phyloP scores from a whole-genome alignment of 208 protist genomes.

The Entamoeba invadens region DNA sequence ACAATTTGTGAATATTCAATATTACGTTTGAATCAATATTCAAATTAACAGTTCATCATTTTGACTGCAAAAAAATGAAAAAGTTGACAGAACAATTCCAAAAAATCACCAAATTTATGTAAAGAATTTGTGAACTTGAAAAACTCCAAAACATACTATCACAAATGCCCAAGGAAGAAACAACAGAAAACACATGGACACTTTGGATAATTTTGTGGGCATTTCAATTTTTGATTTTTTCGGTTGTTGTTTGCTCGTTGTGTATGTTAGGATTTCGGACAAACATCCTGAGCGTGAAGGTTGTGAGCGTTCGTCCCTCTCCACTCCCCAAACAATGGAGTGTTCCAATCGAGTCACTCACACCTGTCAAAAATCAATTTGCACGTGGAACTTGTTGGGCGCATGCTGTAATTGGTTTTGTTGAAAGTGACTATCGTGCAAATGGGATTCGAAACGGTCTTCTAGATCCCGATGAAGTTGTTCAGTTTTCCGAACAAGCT shows the following conservation, averaged over 20 bases:
- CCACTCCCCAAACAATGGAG: background rate
- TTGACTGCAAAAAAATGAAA: too few species aligned
- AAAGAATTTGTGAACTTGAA: too few species aligned
- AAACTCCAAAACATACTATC: too few species aligned
- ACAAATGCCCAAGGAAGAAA: too few species aligned
- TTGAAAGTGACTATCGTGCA: background rate
- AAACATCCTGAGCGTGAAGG: background rate
- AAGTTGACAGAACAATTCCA: too few species aligned
- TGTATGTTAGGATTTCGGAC: background rate
- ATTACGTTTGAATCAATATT: too few species aligned
- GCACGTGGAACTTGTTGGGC: background rate
- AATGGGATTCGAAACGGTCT: background rate
- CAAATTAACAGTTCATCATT: too few species aligned
- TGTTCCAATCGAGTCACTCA: background rate
- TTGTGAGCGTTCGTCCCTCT: background rate
- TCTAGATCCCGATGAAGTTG: background rate
- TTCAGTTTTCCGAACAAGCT: background rate
- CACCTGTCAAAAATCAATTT: background rate
- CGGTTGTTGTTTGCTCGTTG: background rate
- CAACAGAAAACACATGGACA: background rate
- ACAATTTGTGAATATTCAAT: too few species aligned
- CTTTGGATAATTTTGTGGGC: background rate
- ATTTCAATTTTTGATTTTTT: background rate
- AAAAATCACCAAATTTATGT: too few species aligned
- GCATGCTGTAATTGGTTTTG: background rate